phyloP scores from a whole-genome alignment of 768 basidiomycete species.

The Agrocybe praecox region DNA sequence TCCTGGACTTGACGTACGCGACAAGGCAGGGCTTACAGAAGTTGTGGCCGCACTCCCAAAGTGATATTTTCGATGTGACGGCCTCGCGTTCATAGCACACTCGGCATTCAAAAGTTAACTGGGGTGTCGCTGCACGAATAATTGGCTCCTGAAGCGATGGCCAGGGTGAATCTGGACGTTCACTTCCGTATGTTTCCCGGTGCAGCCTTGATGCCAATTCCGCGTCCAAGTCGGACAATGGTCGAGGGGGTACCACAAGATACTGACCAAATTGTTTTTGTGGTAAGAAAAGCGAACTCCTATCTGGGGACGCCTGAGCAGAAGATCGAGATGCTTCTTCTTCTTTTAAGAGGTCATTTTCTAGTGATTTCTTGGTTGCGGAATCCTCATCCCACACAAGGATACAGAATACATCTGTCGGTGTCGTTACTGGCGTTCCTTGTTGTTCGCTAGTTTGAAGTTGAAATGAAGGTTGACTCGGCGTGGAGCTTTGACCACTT shows the following conservation, averaged over 20 bases:
- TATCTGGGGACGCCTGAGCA: slow-evolving; percentile 4
- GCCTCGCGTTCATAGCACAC: slow-evolving; percentile 57
- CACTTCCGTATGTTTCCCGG: slow-evolving; percentile 20
- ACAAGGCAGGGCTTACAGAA: slow-evolving; percentile 59
- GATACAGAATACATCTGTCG: neutral
- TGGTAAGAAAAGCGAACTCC: neutral
- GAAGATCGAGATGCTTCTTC: slow-evolving; percentile 17
- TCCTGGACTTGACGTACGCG: slow-evolving; percentile 41
- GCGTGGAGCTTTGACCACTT: too few relatives aligned
- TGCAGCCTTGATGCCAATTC: slow-evolving; percentile 38
- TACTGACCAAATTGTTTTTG: slow-evolving; percentile 1
- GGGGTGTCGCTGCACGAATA: slow-evolving; percentile 17
- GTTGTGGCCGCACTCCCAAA: slow-evolving; percentile 48
- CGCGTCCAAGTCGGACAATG: slow-evolving; percentile 15
- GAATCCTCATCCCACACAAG: neutral
- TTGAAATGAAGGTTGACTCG: neutral
- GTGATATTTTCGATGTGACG: slow-evolving; percentile 40
- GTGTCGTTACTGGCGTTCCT: neutral
- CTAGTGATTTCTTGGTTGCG: slow-evolving; percentile 10
- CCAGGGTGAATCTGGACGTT: neutral
- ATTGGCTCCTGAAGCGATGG: slow-evolving; percentile 18
- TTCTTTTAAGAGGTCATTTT: slow-evolving; percentile 16
- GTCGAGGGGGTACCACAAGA: slow-evolving; percentile 16
- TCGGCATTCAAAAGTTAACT: slow-evolving; percentile 45
- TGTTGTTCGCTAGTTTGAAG: neutral